Base-by-base conservation (phyloP, 768 basidiomycete genomes). In the Tylopilus subfusipes region DNA sequence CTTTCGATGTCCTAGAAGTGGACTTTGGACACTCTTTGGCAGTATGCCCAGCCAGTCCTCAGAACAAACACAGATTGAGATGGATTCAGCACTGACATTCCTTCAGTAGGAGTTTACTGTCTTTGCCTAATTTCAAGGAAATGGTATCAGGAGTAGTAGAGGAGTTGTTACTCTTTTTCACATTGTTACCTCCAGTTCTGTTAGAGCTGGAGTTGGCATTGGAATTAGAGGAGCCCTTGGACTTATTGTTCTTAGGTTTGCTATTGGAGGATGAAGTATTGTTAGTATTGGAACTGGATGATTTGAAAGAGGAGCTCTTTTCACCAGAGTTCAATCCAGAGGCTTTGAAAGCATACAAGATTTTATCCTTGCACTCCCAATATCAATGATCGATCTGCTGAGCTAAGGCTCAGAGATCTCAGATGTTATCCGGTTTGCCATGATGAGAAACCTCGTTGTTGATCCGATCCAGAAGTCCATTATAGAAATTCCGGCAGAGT, bases 331-430 rank as follows among this genome's bases (percentile, higher is more conserved):
- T 5, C 14, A n/a, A n/a, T n/a, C n/a, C n/a, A n/a, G n/a, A n/a
- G n/a, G n/a, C n/a, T n/a, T 39, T 39, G n/a, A 5, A 4, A 16
- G 40, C 22, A 24, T 5, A 6, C 9, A 14, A 13, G 16, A 42
- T 11, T 24, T 24, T 13, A 4, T 42, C 12, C 22, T 24, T 42
- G 19, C 22, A 42, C 22, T 42, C 14, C 40, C 22, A 42, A 11
- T 42, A 42, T 4, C 40, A 13, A 5, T 42, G 39, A 12, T 40
- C 11, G 5, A 40, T 21, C 11, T 19, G 6, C 19, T 40, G 21
- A 2, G 5, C 1, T 1, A 22, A 1, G 3, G 8, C 5, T 2
- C 8, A 7, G 5, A 40, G 19, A 4, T 40, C 11, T 4, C 11
- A 9, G 21, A 40, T 1, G 6, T 21, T 40, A 10, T 40, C 5